Evolutionary conservation across 2,329 filamentous ascomycete genomes (phyloP).

Genomic region (Pseudogymnoascus sp.): DNA sequence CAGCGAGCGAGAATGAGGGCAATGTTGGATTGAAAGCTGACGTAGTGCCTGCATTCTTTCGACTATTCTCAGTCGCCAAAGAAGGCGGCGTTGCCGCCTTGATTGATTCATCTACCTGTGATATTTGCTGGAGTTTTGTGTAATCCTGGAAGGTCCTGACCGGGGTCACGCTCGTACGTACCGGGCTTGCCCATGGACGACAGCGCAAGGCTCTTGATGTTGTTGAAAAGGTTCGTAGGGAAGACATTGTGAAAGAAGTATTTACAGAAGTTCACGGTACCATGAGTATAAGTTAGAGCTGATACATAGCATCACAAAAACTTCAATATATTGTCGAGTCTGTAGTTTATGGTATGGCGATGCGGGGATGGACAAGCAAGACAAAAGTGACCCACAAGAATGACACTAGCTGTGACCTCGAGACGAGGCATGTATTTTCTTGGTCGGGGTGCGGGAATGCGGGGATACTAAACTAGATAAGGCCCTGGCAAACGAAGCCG

Average conservation of each 20-base stretch:
- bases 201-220: background rate
- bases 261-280: background rate
- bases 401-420: background rate
- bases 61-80: slow-evolving; percentile 14
- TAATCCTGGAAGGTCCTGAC: background rate
- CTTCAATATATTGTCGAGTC: background rate
- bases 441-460: background rate
- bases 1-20: slow-evolving; percentile 78
- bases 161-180: background rate
- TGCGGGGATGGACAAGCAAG: background rate
- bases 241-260: background rate
- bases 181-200: background rate
- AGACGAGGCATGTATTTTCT: background rate
- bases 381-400: background rate
- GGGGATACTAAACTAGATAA: background rate
- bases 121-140: background rate
- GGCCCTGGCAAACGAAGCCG: background rate
- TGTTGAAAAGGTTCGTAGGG: background rate
- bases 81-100: slow-evolving; percentile 16
- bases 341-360: background rate
- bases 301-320: background rate
- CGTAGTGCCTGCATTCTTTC: slow-evolving; percentile 14
- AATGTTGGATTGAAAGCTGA: slow-evolving; percentile 67
- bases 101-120: background rate
- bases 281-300: background rate